These are phyloP conservation scores for Aspergillus pseudoglaucus DNA, from an alignment of 2,329 filamentous ascomycete species.

Conservation along the genomic window DNA sequence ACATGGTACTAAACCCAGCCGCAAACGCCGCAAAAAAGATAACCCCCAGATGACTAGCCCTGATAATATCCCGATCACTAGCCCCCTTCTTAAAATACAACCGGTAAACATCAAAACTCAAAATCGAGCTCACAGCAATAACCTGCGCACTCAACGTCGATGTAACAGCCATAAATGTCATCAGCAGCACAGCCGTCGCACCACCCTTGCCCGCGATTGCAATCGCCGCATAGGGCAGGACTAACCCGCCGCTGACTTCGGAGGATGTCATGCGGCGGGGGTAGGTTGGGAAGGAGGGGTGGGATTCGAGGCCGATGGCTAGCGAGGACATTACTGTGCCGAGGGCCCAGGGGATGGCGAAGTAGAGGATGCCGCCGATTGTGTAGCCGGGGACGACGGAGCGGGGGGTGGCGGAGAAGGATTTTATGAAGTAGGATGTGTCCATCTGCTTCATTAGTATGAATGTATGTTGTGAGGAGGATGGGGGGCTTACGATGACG, in stretches of 20 bases:
- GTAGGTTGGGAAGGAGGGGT: slow-evolving; percentile 48
- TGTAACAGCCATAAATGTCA: slow-evolving; percentile 39
- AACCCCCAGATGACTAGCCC: slow-evolving; percentile 48
- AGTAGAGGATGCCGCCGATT: slow-evolving; percentile 49
- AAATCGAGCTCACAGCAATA: slow-evolving; percentile 49
- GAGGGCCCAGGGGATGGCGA: slow-evolving; percentile 49
- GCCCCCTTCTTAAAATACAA: slow-evolving; percentile 45
- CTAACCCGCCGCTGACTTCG: slow-evolving; percentile 32
- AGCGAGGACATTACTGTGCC: slow-evolving; percentile 47
- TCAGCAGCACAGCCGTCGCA: slow-evolving; percentile 30
- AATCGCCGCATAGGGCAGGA: slow-evolving; percentile 34
- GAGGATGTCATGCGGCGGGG: slow-evolving; percentile 17
- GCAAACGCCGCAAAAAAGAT: slow-evolving; percentile 48
- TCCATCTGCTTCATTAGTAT: slow-evolving; percentile 35
- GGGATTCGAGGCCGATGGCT: slow-evolving; percentile 44
- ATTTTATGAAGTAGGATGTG: slow-evolving; percentile 50
- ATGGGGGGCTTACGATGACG: slow-evolving; percentile 35
- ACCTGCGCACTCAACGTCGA: slow-evolving; percentile 49
- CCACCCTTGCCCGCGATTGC: slow-evolving; percentile 35
- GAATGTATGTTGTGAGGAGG: background rate
- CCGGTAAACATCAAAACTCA: slow-evolving; percentile 50
- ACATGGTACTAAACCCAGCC: slow-evolving; percentile 46
- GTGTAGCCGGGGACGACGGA: slow-evolving; percentile 49
- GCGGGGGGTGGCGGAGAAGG: slow-evolving; percentile 43
- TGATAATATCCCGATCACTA: slow-evolving; percentile 45